Evolutionary conservation across 1,284 basidiomycete species (phyloP).

Genomic region (Omphalotus olearius): DNA sequence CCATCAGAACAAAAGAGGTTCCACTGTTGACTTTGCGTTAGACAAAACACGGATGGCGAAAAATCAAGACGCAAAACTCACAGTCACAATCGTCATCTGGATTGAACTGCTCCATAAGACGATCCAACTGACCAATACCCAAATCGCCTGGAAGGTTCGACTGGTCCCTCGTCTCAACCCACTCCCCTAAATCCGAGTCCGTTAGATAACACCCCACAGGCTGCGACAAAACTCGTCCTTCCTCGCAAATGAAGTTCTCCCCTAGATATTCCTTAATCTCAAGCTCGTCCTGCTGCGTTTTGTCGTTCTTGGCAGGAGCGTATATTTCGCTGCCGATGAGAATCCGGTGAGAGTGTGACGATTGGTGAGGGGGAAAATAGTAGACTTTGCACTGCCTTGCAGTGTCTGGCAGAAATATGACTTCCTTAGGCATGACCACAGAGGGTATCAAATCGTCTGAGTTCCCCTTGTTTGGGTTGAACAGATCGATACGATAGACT

Average conservation of each 20-base stretch:
- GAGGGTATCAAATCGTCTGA: background rate
- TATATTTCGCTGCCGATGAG: slow-evolving; percentile 19
- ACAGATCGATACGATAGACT: slow-evolving; percentile 19
- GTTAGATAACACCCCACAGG: slow-evolving; percentile 21
- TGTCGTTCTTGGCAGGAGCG: background rate
- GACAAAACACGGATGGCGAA: no score
- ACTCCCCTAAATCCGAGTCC: slow-evolving; percentile 20
- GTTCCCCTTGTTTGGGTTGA: slow-evolving; percentile 5
- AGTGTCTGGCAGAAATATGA: slow-evolving; percentile 20
- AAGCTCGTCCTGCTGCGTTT: background rate
- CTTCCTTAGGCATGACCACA: slow-evolving; percentile 16
- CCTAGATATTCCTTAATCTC: background rate
- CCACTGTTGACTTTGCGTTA: no score
- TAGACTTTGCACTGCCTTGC: slow-evolving; percentile 18
- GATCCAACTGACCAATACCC: slow-evolving; percentile 21
- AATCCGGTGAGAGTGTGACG: slow-evolving; percentile 2
- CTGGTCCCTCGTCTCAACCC: slow-evolving; percentile 16
- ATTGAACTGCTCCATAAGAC: slow-evolving; percentile 21
- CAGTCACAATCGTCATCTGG: slow-evolving; percentile 22
- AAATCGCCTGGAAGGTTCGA: slow-evolving; percentile 16
- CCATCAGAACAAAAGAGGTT: slow-evolving; percentile 1
- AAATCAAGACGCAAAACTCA: slow-evolving; percentile 10
- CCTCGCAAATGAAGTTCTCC: slow-evolving; percentile 1
- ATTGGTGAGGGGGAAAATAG: slow-evolving; percentile 16
- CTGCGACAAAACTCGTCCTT: slow-evolving; percentile 8